A percentile compares a stretch with the other conserved stretches of the same genome.
phyloP scores from a whole-genome alignment of 2,329 filamentous ascomycete species.

The Lachnellula subtilissima region DNA sequence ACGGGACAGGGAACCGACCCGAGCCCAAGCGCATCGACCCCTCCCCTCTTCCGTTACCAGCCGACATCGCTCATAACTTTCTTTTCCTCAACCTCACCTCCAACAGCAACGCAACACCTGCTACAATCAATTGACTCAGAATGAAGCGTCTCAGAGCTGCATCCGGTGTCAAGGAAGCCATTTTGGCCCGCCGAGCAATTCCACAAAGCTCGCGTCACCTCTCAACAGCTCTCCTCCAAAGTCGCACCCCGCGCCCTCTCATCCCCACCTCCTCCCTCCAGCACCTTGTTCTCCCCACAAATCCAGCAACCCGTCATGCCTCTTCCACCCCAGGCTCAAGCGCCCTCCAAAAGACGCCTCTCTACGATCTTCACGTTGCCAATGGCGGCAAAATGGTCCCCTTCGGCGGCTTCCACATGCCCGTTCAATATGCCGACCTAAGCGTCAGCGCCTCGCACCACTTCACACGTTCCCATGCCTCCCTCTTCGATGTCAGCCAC shows the following conservation, averaged over 20 bases:
- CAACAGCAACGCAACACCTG: conserved; percentile 4
- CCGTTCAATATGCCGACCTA: conserved; percentile 76
- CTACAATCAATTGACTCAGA: conserved; percentile 19
- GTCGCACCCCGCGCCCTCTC: conserved; percentile 6
- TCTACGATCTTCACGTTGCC: conserved; percentile 73
- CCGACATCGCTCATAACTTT: conserved; percentile 8
- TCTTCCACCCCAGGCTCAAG: conserved; percentile 15
- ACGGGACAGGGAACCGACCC: no score
- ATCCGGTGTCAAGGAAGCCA: conserved; percentile 16
- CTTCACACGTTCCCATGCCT: conserved; percentile 83
- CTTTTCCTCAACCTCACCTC: background rate
- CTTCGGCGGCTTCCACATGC: conserved; percentile 93
- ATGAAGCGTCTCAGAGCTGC: conserved; percentile 30
- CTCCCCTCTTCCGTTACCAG: conserved; percentile 17
- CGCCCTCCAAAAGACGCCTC: conserved; percentile 58
- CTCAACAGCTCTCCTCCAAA: conserved; percentile 22
- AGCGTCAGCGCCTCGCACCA: conserved; percentile 80
- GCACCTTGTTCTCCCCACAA: background rate
- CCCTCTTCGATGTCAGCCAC: conserved; percentile 92
- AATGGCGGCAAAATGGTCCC: conserved; percentile 90
- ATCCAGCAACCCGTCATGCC: conserved; percentile 14
- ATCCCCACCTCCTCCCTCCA: conserved; percentile 1
- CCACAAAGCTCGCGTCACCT: conserved; percentile 19
- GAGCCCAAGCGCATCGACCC: conserved; percentile 3
- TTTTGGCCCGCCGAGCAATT: conserved; percentile 5